Percentiles rank a stretch among this genome's conserved stretches.
phyloP scores from a whole-genome alignment of 257 asterid species.

The Catharanthus roseus region DNA sequence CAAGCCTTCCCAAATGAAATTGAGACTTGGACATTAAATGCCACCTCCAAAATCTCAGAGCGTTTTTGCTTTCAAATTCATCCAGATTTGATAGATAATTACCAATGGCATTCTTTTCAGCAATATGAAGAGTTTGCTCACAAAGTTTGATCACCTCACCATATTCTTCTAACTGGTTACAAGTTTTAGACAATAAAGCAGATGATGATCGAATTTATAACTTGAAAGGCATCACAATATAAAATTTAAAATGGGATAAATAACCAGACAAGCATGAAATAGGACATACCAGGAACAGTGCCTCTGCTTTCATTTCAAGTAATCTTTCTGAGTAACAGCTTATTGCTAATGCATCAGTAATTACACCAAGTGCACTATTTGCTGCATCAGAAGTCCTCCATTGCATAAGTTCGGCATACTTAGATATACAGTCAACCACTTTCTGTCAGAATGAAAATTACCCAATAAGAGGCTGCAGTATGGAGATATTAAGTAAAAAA shows the following conservation, averaged over 20 bases:
- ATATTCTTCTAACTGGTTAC: slow-evolving; percentile 52
- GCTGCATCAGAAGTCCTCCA: slow-evolving; percentile 59
- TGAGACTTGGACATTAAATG: slow-evolving; percentile 56
- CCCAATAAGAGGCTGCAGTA: slow-evolving; percentile 7
- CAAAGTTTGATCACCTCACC: slow-evolving; percentile 72
- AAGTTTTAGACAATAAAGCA: slow-evolving; percentile 8
- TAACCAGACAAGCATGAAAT: neutral
- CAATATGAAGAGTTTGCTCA: slow-evolving; percentile 57
- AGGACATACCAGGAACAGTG: slow-evolving; percentile 61
- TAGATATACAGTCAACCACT: slow-evolving; percentile 48
- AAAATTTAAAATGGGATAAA: neutral
- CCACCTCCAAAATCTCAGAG: slow-evolving; percentile 75
- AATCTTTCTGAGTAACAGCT: slow-evolving; percentile 75
- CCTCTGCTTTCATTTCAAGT: slow-evolving; percentile 86
- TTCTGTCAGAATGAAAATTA: slow-evolving; percentile 42
- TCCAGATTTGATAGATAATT: slow-evolving; percentile 19
- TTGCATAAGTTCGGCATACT: slow-evolving; percentile 51
- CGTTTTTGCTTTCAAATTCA: slow-evolving; percentile 30
- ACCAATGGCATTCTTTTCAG: slow-evolving; percentile 53
- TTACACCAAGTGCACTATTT: slow-evolving; percentile 42
- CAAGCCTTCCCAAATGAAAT: slow-evolving; percentile 78
- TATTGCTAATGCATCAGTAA: slow-evolving; percentile 55
- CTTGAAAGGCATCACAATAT: slow-evolving; percentile 7
- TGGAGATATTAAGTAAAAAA: neutral
- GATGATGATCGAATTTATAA: neutral